Evolutionary conservation across 2,329 filamentous ascomycete genomes (phyloP).

Genomic region (Colletotrichum sp.): DNA sequence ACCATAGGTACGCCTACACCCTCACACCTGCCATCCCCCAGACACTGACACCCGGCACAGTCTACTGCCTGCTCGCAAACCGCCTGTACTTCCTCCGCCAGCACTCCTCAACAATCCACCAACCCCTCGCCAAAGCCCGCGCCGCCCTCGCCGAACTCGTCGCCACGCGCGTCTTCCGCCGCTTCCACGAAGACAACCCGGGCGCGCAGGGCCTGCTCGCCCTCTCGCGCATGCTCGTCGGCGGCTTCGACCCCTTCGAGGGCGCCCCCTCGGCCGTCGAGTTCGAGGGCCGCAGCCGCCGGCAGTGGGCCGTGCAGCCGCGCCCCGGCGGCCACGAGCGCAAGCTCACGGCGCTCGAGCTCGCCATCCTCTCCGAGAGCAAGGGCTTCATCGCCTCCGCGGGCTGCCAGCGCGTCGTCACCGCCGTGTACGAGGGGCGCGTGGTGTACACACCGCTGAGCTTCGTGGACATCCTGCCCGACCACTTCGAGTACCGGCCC

Average conservation of each 20-base stretch:
- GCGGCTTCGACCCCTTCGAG: slow-evolving; percentile 75
- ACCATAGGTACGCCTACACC: slow-evolving; percentile 55
- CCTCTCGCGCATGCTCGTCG: slow-evolving; percentile 71
- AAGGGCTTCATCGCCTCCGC: slow-evolving; percentile 70
- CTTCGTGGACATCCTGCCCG: slow-evolving; percentile 75
- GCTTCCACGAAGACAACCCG: slow-evolving; percentile 71
- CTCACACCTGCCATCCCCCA: neutral
- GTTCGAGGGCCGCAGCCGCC: slow-evolving; percentile 20
- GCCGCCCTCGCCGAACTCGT: slow-evolving; percentile 73
- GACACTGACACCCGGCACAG: slow-evolving; percentile 35
- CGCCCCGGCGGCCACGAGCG: slow-evolving; percentile 44
- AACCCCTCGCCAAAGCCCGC: slow-evolving; percentile 72
- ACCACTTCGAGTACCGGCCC: slow-evolving; percentile 74
- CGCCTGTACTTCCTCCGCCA: slow-evolving; percentile 72
- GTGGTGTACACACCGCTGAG: slow-evolving; percentile 74
- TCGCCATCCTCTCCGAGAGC: slow-evolving; percentile 74
- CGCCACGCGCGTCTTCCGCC: slow-evolving; percentile 68
- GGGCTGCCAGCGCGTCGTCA: slow-evolving; percentile 72
- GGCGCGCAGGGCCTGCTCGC: slow-evolving; percentile 67
- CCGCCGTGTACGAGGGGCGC: slow-evolving; percentile 71
- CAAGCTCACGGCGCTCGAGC: slow-evolving; percentile 71
- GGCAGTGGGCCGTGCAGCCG: slow-evolving; percentile 43
- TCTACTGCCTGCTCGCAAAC: slow-evolving; percentile 76
- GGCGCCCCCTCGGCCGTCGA: slow-evolving; percentile 66
- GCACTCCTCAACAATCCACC: slow-evolving; percentile 68